Base-by-base conservation (phyloP, 805 yeast species). In the Lachancea lanzarotensis region DNA sequence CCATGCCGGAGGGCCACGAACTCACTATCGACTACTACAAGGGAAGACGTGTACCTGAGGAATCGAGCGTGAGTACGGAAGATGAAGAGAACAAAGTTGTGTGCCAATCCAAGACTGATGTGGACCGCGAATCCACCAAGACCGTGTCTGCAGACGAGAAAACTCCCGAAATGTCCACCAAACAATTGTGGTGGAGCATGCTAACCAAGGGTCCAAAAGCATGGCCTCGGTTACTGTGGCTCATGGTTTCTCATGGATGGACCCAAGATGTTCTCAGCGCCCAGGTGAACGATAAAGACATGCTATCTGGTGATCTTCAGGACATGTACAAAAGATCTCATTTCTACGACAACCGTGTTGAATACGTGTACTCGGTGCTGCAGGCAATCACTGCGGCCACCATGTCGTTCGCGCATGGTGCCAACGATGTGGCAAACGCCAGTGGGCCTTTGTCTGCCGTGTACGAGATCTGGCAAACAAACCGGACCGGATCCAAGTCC, bases 341-440 rank as follows among this genome's bases (percentile, higher is more conserved):
- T 62, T 78, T 73, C 55, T 83, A 83, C 64, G 85, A 82, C 60
- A 79, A 78, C 74, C 79, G 79, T 62, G 68, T 80, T 46, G 91
- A 83, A 66, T 80, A 73, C 61, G 63, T 83, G 51, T 83, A 76
- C 61, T 77, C 90, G 3, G 68, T 82, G 50, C 67, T 82, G 44
- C 91, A 83, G 65, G 81, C 79, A 42, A 64, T 82, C 50, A 82
- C 90, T 35, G 90, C 91, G 13, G 75, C 80, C 53, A 82, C 88
- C 41, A 82, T 82, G 82, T 82, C 90, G 1, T 82, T 84, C 63
- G 86, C 90, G 6, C 91, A 83, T 58, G 91, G 91, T 45, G 81
- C 91, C 33, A 83, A 83, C 58, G 91, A 83, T 66, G 81, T 84
- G 50, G 74, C 88, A 40, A 83, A 83, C 55, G 89, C 91, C 32